Base-by-base conservation (phyloP, 2,329 filamentous ascomycete species). In the Beauveria pseudobassiana region DNA sequence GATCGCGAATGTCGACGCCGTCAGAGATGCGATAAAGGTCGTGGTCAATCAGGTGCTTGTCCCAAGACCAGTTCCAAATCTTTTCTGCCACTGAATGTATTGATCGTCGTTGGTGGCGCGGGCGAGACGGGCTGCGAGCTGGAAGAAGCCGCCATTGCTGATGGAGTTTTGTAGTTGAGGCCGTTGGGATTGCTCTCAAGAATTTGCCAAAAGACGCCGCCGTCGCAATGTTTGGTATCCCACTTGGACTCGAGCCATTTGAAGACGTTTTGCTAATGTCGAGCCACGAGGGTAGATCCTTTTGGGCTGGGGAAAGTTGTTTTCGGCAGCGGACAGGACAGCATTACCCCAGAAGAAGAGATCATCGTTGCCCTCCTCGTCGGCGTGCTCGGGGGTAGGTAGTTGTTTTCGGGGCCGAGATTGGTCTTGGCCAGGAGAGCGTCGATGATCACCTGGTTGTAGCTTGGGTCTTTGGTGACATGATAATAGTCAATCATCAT, bases 141-240 rank as follows among this genome's bases (percentile, higher is more conserved):
- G 88, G 73, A 96, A 93, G 71, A 95, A 85, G n/a, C 86, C 87
- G 48, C 89, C 90, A 72, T 95, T 95, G 64, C 87, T 87, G 67
- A 93, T 84, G 6, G 63, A 50, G 74, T 91, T 91, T 90, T 92
- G 80, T 93, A 91, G 69, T 84, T 79, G 69, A 90, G 88, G 7
- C 89, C 89, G 63, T 83, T 83, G 43, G 74, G 73, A 69, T 93
- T 91, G 68, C 82, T 84, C 1, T 80, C 75, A 71, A 87, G 91
- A 65, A 93, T 89, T 75, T 93, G 89, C 88, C 88, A 91, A 63
- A 83, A 80, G 58, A 92, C 73, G 9, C 89, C 89, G 63, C 89
- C 89, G 38, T 78, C 80, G 68, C 89, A 92, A n/a, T 75, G 73
- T 0, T 76, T 75, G 0, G 75, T 78, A 69, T 91, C 85, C 89